phyloP scores from a whole-genome alignment of 805 yeast genomes.

The Yarrowia bubula region DNA sequence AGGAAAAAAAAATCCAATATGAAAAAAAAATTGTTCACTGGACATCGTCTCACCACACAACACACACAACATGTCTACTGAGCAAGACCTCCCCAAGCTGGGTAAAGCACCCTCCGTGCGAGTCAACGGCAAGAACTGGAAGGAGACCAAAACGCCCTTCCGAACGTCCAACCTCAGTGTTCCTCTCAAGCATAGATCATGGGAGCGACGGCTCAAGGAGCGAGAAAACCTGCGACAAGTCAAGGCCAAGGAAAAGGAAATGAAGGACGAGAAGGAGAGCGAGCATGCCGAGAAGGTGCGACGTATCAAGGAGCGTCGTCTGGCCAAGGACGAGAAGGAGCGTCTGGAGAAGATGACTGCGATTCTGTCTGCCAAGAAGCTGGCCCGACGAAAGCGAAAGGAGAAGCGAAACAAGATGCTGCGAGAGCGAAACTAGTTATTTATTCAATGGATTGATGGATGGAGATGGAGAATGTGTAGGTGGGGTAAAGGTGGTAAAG shows the following conservation, averaged over 20 bases:
- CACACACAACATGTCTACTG: background rate
- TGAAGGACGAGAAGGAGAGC: constrained; percentile 75
- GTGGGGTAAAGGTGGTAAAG: too few relatives aligned
- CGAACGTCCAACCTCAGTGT: constrained; percentile 47
- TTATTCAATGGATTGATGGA: background rate
- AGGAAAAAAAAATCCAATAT: background rate
- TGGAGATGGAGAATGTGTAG: too few relatives aligned
- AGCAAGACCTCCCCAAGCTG: background rate
- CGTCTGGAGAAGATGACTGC: constrained; percentile 78
- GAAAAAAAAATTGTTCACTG: too few relatives aligned
- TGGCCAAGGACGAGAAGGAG: constrained; percentile 82
- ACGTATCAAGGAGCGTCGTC: constrained; percentile 62
- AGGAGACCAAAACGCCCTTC: constrained; percentile 40
- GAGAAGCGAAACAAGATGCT: constrained; percentile 94
- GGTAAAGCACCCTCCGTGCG: constrained; percentile 27
- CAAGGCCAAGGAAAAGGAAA: constrained; percentile 64
- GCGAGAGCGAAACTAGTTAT: constrained; percentile 65
- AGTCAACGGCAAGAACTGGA: constrained; percentile 43
- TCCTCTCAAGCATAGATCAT: constrained; percentile 45
- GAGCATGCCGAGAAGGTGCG: constrained; percentile 48
- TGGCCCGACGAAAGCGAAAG: constrained; percentile 82
- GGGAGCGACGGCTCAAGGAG: constrained; percentile 66
- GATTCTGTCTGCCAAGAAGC: constrained; percentile 88
- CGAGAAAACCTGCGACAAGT: constrained; percentile 62
- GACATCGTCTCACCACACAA: background rate